A percentile compares a stretch with the other conserved stretches of the same genome.
These are phyloP conservation scores for Diutina scorzettiae DNA, from an alignment of 1,139 yeast genomes.

Conservation along the genomic window DNA sequence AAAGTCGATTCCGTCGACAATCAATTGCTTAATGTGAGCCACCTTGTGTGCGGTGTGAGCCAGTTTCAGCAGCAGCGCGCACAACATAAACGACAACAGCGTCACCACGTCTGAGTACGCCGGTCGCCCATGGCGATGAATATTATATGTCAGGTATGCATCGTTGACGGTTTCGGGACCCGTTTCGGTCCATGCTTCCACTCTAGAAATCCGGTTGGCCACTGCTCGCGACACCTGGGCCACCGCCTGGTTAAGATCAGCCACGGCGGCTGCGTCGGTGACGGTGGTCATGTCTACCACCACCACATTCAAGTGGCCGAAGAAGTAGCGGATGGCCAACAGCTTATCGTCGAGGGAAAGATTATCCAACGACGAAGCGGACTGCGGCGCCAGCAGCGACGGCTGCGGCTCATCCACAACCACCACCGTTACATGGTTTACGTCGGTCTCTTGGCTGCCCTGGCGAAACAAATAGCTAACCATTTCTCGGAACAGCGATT, in stretches of 20 bases:
- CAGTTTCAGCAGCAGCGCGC: constrained; percentile 16
- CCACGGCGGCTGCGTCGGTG: constrained; percentile 12
- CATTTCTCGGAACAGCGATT: constrained; percentile 9
- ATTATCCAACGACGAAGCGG: too few relatives aligned
- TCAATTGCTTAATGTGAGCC: constrained; percentile 15
- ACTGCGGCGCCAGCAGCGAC: constrained; percentile 6
- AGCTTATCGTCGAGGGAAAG: constrained; percentile 15
- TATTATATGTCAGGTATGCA: constrained; percentile 9
- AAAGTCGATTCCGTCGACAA: constrained; percentile 31
- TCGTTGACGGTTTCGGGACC: constrained; percentile 20
- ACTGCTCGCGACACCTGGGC: constrained; percentile 17
- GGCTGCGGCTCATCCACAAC: constrained; percentile 14
- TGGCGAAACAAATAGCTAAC: constrained; percentile 19
- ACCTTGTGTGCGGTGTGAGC: constrained; percentile 14
- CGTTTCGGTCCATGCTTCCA: constrained; percentile 49
- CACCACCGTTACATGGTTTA: constrained; percentile 23
- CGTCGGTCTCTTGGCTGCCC: constrained; percentile 26
- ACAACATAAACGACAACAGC: constrained; percentile 21
- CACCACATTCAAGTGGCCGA: constrained; percentile 31
- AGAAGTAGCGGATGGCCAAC: constrained; percentile 25
- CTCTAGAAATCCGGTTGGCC: constrained; percentile 32
- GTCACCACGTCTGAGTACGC: constrained; percentile 13
- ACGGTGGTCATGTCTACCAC: constrained; percentile 16
- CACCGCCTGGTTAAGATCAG: constrained; percentile 18
- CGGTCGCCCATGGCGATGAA: constrained; percentile 7